These are phyloP conservation scores for Puccinia novopanici DNA, from an alignment of 1,284 basidiomycete genomes.

Conservation along the genomic window DNA sequence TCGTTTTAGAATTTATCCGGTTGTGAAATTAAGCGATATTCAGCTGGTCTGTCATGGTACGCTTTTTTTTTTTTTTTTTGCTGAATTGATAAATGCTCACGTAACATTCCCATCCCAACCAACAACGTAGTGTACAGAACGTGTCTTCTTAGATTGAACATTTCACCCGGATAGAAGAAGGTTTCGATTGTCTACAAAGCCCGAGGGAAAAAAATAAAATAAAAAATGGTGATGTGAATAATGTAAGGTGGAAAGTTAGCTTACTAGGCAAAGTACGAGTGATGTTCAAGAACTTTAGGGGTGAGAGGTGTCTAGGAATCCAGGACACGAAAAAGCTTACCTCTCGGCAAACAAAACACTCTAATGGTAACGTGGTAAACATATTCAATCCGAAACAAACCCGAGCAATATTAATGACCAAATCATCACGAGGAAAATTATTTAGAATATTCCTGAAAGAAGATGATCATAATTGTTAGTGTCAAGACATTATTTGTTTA, in stretches of 20 bases:
- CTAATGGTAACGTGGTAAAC: conserved; percentile 92
- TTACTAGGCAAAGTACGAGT: not conserved
- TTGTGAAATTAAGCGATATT: too few species aligned
- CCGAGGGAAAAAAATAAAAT: conserved; percentile 49
- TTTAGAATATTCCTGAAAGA: conserved; percentile 80
- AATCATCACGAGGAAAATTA: conserved; percentile 76
- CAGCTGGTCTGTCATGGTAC: too few species aligned
- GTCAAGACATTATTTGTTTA: not conserved
- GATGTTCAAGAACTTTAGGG: conserved; percentile 17
- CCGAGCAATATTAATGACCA: conserved; percentile 85
- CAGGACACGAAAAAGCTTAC: conserved; percentile 61
- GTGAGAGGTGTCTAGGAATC: conserved; percentile 51
- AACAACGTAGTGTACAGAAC: conserved; percentile 85
- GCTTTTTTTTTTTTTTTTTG: not conserved
- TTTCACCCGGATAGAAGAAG: conserved; percentile 82
- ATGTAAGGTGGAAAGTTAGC: conserved; percentile 4
- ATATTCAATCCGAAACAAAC: conserved; percentile 97
- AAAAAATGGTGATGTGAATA: not conserved
- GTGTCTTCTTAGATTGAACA: conserved; percentile 79
- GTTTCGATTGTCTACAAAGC: conserved; percentile 76
- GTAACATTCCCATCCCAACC: conserved; percentile 77
- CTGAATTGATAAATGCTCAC: conserved; percentile 62
- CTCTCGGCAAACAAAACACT: conserved; percentile 91
- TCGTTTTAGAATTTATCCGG: not conserved
- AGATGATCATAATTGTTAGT: not conserved